Base-by-base conservation (phyloP, 352 stramenopile species). In the Pythium chondricola region DNA sequence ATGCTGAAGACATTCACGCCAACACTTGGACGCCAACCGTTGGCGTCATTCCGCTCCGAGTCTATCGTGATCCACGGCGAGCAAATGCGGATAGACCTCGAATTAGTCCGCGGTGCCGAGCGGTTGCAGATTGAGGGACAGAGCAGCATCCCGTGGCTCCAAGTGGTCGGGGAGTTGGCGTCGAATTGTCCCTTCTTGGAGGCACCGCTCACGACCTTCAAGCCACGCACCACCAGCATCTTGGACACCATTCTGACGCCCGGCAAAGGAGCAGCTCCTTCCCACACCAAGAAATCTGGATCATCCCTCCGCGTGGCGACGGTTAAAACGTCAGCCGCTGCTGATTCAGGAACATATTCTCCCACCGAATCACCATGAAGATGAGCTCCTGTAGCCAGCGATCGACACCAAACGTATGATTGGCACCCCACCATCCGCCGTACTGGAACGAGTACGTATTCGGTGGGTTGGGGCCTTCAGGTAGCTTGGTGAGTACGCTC, bases 131-230 rank as follows among this genome's bases (percentile, higher is more conserved):
- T n/a, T n/a, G n/a, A n/a, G n/a, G n/a, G n/a, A n/a, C n/a, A n/a
- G n/a, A n/a, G n/a, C n/a, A n/a, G n/a, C n/a, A n/a, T n/a, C n/a
- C n/a, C n/a, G n/a, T n/a, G n/a, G n/a, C n/a, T n/a, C n/a, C n/a
- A n/a, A n/a, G n/a, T n/a, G n/a, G n/a, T n/a, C n/a, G n/a, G n/a
- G n/a, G n/a, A n/a, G n/a, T n/a, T n/a, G n/a, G n/a, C n/a, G n/a
- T n/a, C n/a, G n/a, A 48, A 33, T 11, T 62, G 54, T 21, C 54
- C 54, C 26, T 62, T 52, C 17, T 36, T 62, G 25, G 54, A 62
- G 35, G 54, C 54, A 2, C 54, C 54, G 2, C 21, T 62, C 0
- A 32, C 47, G 4, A 56, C 54, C 4, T 48, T 39, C 26, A 31
- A 11, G 24, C 54, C 46, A 24, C 38, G 27, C 17, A 39, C 20